These are phyloP conservation scores for Pseudogymnoascus sp. DNA, from an alignment of 2,329 filamentous ascomycete genomes.

Conservation along the genomic window DNA sequence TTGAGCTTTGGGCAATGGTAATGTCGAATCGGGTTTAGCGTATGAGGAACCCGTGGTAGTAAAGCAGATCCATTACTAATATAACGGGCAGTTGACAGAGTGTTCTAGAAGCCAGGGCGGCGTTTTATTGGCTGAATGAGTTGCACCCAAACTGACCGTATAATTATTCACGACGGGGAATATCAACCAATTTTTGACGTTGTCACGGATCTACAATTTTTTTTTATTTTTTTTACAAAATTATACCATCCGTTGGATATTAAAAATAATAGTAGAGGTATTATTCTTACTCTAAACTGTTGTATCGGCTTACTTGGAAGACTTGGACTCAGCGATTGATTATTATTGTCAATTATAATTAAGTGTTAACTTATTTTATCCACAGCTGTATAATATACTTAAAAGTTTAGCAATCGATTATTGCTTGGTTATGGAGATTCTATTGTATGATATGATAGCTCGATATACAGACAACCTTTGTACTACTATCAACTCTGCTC, in stretches of 20 bases:
- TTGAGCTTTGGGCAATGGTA: neutral
- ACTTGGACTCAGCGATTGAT: neutral
- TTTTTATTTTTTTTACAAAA: neutral
- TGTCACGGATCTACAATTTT: neutral
- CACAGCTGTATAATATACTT: no score
- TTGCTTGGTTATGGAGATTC: neutral
- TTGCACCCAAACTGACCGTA: neutral
- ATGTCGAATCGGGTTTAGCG: conserved; percentile 4
- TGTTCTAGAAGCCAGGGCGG: neutral
- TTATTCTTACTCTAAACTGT: neutral
- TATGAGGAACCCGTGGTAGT: neutral
- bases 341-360: neutral
- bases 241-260: neutral
- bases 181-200: neutral
- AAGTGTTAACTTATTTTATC: no score
- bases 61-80: conserved; percentile 1
- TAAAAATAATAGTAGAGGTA: neutral
- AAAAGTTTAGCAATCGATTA: neutral
- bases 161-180: neutral
- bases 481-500: neutral
- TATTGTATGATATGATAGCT: neutral
- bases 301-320: neutral
- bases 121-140: neutral
- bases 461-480: neutral
- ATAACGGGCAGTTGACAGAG: neutral